Evolutionary conservation across 495 filamentous ascomycete genomes (phyloP).

Genomic region (Rusavskia elegans): DNA sequence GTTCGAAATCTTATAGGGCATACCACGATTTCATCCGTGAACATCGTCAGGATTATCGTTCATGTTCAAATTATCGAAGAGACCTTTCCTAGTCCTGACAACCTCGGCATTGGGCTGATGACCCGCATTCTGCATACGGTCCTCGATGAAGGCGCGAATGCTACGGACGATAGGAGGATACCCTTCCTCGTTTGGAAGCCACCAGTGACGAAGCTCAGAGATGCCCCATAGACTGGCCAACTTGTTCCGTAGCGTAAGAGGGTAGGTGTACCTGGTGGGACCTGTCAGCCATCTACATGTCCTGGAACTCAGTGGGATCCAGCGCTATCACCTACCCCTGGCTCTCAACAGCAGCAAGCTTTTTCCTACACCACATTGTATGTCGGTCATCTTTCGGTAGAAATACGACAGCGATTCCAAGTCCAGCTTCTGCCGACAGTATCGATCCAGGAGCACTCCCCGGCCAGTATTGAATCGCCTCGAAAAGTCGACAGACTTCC

Average conservation of each 20-base stretch:
- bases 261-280: constrained; percentile 60
- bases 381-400: constrained; percentile 55
- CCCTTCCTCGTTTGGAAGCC: constrained; percentile 70
- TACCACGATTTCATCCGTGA: constrained; percentile 7
- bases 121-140: constrained; percentile 29
- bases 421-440: constrained; percentile 56
- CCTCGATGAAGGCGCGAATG: constrained; percentile 61
- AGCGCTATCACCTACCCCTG: constrained; percentile 49
- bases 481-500: constrained; percentile 58
- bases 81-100: constrained; percentile 57
- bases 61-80: constrained; percentile 41
- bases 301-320: neutral
- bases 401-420: constrained; percentile 65
- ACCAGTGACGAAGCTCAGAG: constrained; percentile 59
- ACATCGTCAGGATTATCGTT: constrained; percentile 6
- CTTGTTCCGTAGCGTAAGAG: constrained; percentile 51
- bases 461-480: constrained; percentile 59
- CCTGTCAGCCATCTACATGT: neutral
- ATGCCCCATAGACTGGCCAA: constrained; percentile 60
- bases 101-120: constrained; percentile 48
- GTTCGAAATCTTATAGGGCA: too few relatives aligned
- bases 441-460: constrained; percentile 50
- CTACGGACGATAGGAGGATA: constrained; percentile 53
- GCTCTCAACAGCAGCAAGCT: constrained; percentile 62
- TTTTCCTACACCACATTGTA: constrained; percentile 69